A percentile compares a stretch with the other conserved stretches of the same genome.
These are phyloP conservation scores for Schizonepeta tenuifolia DNA, from an alignment of 257 asterid species.

Conservation along the genomic window DNA sequence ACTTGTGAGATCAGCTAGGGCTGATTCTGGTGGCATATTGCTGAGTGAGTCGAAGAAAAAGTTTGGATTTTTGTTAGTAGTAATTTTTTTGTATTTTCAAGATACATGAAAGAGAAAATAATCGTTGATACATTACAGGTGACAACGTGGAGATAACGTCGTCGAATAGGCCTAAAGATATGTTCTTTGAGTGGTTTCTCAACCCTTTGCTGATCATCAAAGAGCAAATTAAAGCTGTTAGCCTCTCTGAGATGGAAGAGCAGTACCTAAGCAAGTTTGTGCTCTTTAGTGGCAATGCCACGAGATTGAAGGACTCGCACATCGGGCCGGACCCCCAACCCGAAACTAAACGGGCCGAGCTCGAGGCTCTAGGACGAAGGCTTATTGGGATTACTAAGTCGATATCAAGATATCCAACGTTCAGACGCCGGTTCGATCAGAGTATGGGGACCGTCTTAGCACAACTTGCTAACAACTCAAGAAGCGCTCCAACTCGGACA, in stretches of 20 bases:
- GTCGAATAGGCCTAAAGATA: slow-evolving; percentile 70
- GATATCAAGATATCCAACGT: slow-evolving; percentile 72
- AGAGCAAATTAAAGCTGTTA: slow-evolving; percentile 70
- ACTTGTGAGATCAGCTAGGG: slow-evolving; percentile 64
- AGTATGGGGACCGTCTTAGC: slow-evolving; percentile 50
- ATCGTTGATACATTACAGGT: slow-evolving; percentile 42
- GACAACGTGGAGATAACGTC: slow-evolving; percentile 61
- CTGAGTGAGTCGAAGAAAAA: slow-evolving; percentile 46
- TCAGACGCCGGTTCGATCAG: slow-evolving; percentile 69
- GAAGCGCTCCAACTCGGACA: slow-evolving; percentile 31
- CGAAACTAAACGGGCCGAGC: slow-evolving; percentile 68
- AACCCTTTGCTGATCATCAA: slow-evolving; percentile 74
- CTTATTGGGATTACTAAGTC: slow-evolving; percentile 73
- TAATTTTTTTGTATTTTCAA: not conserved
- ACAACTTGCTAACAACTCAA: slow-evolving; percentile 54
- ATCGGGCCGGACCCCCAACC: slow-evolving; percentile 52
- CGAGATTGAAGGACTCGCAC: slow-evolving; percentile 51
- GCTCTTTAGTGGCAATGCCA: slow-evolving; percentile 52
- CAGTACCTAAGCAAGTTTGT: slow-evolving; percentile 67
- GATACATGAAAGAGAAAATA: not conserved
- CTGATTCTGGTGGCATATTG: slow-evolving; percentile 63
- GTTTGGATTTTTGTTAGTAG: not conserved
- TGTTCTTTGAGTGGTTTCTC: slow-evolving; percentile 74
- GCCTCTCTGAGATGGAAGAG: slow-evolving; percentile 67
- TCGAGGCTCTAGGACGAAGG: slow-evolving; percentile 80